These are phyloP conservation scores for Tulasnella sp. DNA, from an alignment of 768 basidiomycete species.

Conservation along the genomic window DNA sequence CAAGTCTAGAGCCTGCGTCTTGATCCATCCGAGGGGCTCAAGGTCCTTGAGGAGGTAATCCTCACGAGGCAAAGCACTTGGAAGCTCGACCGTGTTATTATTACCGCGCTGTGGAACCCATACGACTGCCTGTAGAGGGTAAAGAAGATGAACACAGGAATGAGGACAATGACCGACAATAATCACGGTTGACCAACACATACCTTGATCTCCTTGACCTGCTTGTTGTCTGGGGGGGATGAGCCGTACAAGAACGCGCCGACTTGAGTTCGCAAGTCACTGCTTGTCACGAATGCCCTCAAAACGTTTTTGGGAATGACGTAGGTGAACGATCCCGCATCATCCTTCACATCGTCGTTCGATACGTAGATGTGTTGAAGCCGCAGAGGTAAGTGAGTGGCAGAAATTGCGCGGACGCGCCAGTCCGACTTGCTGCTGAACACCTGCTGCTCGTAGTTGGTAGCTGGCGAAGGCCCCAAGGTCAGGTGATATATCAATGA, in stretches of 20 bases:
- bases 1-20: slow-evolving; percentile 90
- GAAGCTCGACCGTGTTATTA: slow-evolving; percentile 89
- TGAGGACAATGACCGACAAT: neutral
- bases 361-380: slow-evolving; percentile 98
- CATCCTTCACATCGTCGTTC: slow-evolving; percentile 98
- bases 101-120: slow-evolving; percentile 97
- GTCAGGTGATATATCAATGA: neutral
- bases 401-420: slow-evolving; percentile 96
- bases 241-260: slow-evolving; percentile 88
- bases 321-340: slow-evolving; percentile 87
- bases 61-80: slow-evolving; percentile 80
- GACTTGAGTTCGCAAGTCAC: slow-evolving; percentile 93
- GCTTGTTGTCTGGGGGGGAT: slow-evolving; percentile 90
- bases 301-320: slow-evolving; percentile 96
- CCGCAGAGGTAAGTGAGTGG: slow-evolving; percentile 90
- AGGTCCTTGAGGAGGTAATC: slow-evolving; percentile 92
- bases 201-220: slow-evolving; percentile 95
- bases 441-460: slow-evolving; percentile 96
- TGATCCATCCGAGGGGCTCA: slow-evolving; percentile 92
- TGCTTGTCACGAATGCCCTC: slow-evolving; percentile 82
- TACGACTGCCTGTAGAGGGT: slow-evolving; percentile 51
- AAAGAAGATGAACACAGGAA: slow-evolving; percentile 13
- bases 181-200: slow-evolving; percentile 11
- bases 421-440: slow-evolving; percentile 99
- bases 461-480: slow-evolving; percentile 38